phyloP scores from a whole-genome alignment of 176 grass and related monocot species.

The Bromus sterilis region DNA sequence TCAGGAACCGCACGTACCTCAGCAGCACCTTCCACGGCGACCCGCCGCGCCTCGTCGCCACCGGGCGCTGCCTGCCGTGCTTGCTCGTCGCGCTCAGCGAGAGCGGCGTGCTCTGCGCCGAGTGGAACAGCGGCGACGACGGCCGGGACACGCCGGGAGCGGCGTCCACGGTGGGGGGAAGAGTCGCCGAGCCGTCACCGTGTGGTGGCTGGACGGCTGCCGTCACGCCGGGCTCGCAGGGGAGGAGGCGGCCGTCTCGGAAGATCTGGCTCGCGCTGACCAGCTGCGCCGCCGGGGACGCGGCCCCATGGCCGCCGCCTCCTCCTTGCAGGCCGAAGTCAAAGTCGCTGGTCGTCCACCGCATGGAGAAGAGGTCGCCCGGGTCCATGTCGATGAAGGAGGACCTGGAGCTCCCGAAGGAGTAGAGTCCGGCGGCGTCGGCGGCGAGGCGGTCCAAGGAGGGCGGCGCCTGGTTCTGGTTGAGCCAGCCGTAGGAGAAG shows the following conservation, averaged over 20 bases:
- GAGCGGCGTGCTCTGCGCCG: constrained; percentile 54
- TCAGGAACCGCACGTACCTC: constrained; percentile 68
- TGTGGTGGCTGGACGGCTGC: neutral
- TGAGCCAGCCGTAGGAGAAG: constrained; percentile 57
- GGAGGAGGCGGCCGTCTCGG: constrained; percentile 40
- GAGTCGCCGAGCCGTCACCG: neutral
- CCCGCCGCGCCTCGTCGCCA: neutral
- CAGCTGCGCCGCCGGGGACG: neutral
- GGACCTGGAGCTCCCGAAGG: constrained; percentile 36
- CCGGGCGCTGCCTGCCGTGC: neutral
- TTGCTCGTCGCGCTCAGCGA: constrained; percentile 13
- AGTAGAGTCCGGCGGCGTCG: constrained; percentile 2
- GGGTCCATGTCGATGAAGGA: constrained; percentile 90
- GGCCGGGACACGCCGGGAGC: neutral
- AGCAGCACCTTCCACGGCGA: constrained; percentile 64
- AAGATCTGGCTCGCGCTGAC: constrained; percentile 51
- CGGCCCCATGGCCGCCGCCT: neutral
- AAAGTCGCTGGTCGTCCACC: constrained; percentile 45
- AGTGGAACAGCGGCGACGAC: constrained; percentile 56
- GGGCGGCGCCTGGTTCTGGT: neutral
- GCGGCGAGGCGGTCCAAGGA: neutral
- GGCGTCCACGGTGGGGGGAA: neutral
- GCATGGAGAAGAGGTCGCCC: constrained; percentile 63
- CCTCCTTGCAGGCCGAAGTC: constrained; percentile 26
- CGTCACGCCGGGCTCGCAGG: constrained; percentile 14